Percentiles rank a stretch among this genome's conserved stretches.
Evolutionary conservation across 1,139 yeast genomes (phyloP).

Genomic region (Kluyveromyces sp.): DNA sequence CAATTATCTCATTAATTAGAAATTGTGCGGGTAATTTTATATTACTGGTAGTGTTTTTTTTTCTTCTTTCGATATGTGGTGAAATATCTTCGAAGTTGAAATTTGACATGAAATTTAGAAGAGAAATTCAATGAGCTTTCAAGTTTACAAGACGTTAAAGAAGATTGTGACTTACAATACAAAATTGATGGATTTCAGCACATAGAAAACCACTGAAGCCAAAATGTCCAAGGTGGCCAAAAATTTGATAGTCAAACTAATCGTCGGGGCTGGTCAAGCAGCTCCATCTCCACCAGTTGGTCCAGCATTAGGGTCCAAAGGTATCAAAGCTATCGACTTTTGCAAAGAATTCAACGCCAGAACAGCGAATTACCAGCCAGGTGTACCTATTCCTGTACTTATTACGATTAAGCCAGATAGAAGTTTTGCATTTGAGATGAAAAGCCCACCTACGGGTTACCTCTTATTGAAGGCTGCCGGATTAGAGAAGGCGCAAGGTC

Average conservation of each 20-base stretch:
- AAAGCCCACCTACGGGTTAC: slow-evolving; percentile 90
- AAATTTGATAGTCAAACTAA: slow-evolving; percentile 65
- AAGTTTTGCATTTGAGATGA: slow-evolving; percentile 75
- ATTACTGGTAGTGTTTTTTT: no score
- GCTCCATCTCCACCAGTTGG: slow-evolving; percentile 99
- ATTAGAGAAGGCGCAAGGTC: slow-evolving; percentile 52
- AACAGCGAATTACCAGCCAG: slow-evolving; percentile 79
- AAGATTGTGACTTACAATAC: no score
- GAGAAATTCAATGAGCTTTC: no score
- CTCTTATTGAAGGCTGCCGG: slow-evolving; percentile 78
- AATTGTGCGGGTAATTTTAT: no score
- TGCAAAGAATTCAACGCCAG: slow-evolving; percentile 98
- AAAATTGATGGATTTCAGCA: no score
- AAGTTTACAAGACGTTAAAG: no score
- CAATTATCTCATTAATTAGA: no score
- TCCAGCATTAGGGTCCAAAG: slow-evolving; percentile 97
- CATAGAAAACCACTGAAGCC: background rate
- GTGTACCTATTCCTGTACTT: slow-evolving; percentile 81
- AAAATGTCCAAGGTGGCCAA: slow-evolving; percentile 26
- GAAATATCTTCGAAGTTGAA: no score
- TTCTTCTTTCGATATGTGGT: no score
- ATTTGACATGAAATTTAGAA: no score
- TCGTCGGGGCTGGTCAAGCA: slow-evolving; percentile 98
- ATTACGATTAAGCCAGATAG: slow-evolving; percentile 90
- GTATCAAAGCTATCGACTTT: slow-evolving; percentile 96